Percentiles rank a stretch among this genome's conserved stretches.
phyloP scores from a whole-genome alignment of 306 rosid genomes.

The Oxytropis ochrocephala region DNA sequence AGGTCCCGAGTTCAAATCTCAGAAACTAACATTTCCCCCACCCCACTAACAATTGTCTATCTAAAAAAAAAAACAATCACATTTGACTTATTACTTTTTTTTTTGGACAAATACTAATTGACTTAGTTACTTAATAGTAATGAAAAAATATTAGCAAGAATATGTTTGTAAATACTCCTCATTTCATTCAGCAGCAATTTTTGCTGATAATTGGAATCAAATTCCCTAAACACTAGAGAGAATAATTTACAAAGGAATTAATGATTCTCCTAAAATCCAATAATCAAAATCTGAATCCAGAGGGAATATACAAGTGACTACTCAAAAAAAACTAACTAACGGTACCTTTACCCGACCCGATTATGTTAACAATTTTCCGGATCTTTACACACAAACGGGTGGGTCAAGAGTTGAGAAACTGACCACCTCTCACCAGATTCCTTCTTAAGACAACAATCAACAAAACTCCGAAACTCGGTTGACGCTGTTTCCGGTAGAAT shows the following conservation, averaged over 20 bases:
- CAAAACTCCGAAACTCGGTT: constrained; percentile 47
- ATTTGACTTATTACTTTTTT: too few species aligned
- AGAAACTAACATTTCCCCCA: too few species aligned
- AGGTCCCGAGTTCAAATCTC: too few species aligned
- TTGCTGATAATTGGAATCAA: neutral
- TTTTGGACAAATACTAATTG: too few species aligned
- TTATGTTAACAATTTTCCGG: neutral
- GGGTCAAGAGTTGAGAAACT: constrained; percentile 57
- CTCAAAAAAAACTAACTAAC: neutral
- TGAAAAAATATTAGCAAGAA: neutral
- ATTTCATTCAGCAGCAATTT: neutral
- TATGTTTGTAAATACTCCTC: neutral
- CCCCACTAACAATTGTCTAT: too few species aligned
- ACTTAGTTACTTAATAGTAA: too few species aligned
- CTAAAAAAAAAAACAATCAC: too few species aligned
- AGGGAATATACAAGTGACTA: constrained; percentile 3
- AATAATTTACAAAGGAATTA: constrained; percentile 15
- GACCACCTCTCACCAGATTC: constrained; percentile 74
- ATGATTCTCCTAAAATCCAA: neutral
- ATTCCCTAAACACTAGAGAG: neutral
- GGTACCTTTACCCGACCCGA: neutral
- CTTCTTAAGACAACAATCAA: constrained; percentile 75
- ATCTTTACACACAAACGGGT: constrained; percentile 52
- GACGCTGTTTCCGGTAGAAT: constrained; percentile 52
- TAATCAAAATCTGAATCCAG: neutral